Base-by-base conservation (phyloP, 768 basidiomycete species). In the Naganishia antarctica region DNA sequence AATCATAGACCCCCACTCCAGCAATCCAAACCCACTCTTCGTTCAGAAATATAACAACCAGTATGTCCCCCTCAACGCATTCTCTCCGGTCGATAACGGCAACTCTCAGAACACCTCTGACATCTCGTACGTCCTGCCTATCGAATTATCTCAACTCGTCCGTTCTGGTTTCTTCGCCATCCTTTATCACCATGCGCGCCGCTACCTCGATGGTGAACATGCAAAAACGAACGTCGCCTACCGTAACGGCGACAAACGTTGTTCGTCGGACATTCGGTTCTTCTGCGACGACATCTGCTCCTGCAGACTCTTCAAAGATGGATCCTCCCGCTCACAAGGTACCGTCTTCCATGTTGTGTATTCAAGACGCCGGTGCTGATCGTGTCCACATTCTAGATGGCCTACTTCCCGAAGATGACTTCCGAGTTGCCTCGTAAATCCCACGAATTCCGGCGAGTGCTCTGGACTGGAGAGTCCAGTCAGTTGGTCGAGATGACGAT, bases 401-500 rank as follows among this genome's bases (percentile, higher is more conserved):
- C 46, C 50, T 67, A 77, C 61, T 73, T 78, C 60, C 70, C 73
- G 15, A 68, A 73, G 51, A 71, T 78, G 63, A 75, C 72, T 59
- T 32, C 64, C 45, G 70, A 74, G 34, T 61, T 77, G n/a, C 78
- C 73, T 13, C 70, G 71, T 2, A 66, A 74, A 51, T 69, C 72
- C 44, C 41, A 70, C 12, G 76, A 79, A 37, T 80, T 80, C 71
- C 45, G 79, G 26, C 72, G 72, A 18, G 78, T 80, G 28, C 68
- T 78, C 2, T 77, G 73, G 76, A 78, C 79, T 4, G 77, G 77
- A 6, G 71, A 74, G 53, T 69, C 70, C 60, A 70, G 66, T 41
- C 78, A 80, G 69, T 60, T 80, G 40, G 79, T 79, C 18, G 65
- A 76, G 34, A 80, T 80, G 79, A 80, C 79, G 28, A 71, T 80